Evolutionary conservation across 768 basidiomycete species (phyloP).

Genomic region (Boletus patriciae): DNA sequence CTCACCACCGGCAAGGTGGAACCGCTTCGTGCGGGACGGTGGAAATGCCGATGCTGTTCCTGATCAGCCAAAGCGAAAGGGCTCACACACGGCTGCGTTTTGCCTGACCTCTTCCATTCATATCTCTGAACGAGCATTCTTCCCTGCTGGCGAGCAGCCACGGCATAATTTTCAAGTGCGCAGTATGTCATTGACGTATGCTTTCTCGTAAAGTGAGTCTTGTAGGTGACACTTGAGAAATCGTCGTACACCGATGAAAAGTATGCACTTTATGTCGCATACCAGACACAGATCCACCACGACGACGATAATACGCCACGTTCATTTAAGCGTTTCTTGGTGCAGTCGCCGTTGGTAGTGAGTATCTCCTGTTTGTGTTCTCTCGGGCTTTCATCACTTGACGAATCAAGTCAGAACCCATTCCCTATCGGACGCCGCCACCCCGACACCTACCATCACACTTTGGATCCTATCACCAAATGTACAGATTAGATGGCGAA

Average conservation of each 20-base stretch:
- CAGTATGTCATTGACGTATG: neutral
- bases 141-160: slow-evolving; percentile 27
- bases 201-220: neutral
- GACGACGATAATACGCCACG: slow-evolving; percentile 52
- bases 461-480: slow-evolving; percentile 93
- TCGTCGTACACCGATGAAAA: slow-evolving; percentile 80
- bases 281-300: slow-evolving; percentile 77
- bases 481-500: slow-evolving; percentile 79
- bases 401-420: slow-evolving; percentile 51
- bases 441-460: slow-evolving; percentile 63
- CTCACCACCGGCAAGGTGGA: slow-evolving; percentile 54
- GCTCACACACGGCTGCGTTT: slow-evolving; percentile 29
- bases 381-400: neutral
- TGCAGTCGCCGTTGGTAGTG: slow-evolving; percentile 74
- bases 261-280: slow-evolving; percentile 70
- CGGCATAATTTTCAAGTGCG: slow-evolving; percentile 63
- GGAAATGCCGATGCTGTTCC: slow-evolving; percentile 29
- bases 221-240: slow-evolving; percentile 71
- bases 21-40: slow-evolving; percentile 59
- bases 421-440: slow-evolving; percentile 51
- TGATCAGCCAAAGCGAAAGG: slow-evolving; percentile 10
- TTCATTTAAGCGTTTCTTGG: slow-evolving; percentile 74
- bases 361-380: slow-evolving; percentile 20
- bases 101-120: slow-evolving; percentile 53
- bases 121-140: slow-evolving; percentile 47